These are phyloP conservation scores for Takashimella koratensis DNA, from an alignment of 1,284 basidiomycete genomes.

Conservation along the genomic window DNA sequence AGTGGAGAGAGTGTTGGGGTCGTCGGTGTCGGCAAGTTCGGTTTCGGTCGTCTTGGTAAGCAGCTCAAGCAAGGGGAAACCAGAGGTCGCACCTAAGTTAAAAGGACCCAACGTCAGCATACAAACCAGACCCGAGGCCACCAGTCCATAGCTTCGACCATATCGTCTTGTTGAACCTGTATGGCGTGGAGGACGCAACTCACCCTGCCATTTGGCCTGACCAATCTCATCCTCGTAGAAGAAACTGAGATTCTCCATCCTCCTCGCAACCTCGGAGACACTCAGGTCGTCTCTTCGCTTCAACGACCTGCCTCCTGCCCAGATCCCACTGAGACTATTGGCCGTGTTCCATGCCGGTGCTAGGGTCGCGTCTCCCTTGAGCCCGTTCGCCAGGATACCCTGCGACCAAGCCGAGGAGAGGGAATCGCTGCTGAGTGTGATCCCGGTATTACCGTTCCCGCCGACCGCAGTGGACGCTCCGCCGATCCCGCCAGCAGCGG, in stretches of 20 bases:
- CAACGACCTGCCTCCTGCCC: conserved; percentile 6
- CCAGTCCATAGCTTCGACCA: too few species aligned
- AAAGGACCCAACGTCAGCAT: conserved; percentile 8
- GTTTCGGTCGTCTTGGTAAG: conserved; percentile 58
- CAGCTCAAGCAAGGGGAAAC: conserved; percentile 75
- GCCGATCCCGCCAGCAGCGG: not conserved
- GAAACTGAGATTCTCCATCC: conserved; percentile 47
- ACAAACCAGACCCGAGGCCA: too few species aligned
- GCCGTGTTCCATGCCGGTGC: conserved; percentile 1
- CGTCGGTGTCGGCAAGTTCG: conserved; percentile 9
- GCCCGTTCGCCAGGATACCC: conserved; percentile 1
- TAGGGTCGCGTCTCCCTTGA: conserved; percentile 9
- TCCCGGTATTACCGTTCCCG: not conserved
- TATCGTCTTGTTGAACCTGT: too few species aligned
- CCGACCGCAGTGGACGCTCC: too few species aligned
- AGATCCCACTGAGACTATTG: not conserved
- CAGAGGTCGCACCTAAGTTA: conserved; percentile 70
- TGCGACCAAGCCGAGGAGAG: not conserved
- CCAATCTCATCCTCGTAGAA: conserved; percentile 52
- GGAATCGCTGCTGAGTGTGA: conserved; percentile 1
- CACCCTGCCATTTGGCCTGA: conserved; percentile 51
- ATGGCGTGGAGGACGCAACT: too few species aligned
- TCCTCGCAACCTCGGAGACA: conserved; percentile 36
- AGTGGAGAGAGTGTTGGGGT: not conserved
- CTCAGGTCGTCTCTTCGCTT: conserved; percentile 24